phyloP scores from a whole-genome alignment of 2,329 filamentous ascomycete species.

The Scleromitrula shiraiana region DNA sequence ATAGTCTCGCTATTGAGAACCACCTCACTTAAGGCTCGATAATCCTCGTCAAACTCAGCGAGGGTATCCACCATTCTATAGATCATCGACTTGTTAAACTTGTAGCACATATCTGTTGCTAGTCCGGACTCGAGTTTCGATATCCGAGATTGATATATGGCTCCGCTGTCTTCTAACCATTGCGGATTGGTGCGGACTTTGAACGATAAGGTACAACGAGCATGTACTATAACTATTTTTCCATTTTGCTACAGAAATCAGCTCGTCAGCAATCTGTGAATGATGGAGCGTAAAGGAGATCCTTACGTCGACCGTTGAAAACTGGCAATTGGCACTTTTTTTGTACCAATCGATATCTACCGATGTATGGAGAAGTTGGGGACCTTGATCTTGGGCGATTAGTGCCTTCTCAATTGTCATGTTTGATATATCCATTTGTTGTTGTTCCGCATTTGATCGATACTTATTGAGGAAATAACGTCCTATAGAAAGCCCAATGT shows the following conservation, averaged over 20 bases:
- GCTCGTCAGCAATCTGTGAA: background rate
- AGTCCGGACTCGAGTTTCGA: background rate
- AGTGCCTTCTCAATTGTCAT: constrained; percentile 32
- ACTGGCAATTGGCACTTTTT: background rate
- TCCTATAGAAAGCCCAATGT: constrained; percentile 51
- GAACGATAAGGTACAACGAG: background rate
- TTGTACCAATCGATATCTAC: constrained; percentile 1
- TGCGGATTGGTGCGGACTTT: too few species aligned
- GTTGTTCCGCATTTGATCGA: constrained; percentile 31
- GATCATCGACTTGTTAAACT: background rate
- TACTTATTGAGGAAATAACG: constrained; percentile 43
- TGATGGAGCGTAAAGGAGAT: background rate
- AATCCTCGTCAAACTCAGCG: background rate
- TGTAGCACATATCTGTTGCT: background rate
- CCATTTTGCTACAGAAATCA: background rate
- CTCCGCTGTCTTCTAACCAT: background rate
- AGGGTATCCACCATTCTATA: background rate
- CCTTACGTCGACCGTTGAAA: background rate
- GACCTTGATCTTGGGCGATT: constrained; percentile 22
- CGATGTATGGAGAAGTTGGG: background rate
- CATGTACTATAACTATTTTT: background rate
- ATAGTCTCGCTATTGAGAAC: constrained; percentile 40
- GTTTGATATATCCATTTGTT: constrained; percentile 31
- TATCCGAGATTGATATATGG: background rate
- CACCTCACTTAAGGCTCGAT: constrained; percentile 33